Percentiles rank a stretch among this genome's conserved stretches.
Conservation (phyloP, 192 early-diverging fungal species). For the Coemansia sp. region DNA sequence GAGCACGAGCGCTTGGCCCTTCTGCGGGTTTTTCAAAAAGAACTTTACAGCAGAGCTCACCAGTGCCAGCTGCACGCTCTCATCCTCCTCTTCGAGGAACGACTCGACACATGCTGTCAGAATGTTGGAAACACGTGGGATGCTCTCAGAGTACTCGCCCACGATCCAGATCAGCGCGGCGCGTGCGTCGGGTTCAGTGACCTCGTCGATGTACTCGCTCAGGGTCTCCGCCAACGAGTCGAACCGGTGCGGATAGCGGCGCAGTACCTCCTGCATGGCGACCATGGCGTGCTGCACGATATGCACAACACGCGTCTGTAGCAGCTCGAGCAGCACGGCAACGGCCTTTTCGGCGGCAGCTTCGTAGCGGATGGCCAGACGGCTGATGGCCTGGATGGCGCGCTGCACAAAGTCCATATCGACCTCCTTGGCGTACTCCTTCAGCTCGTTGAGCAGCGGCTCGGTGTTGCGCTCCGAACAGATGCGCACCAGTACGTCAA, state of each 20-base stretch:
- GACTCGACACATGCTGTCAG: slow-evolving; percentile 75
- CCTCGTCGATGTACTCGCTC: slow-evolving; percentile 84
- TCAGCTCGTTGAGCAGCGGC: slow-evolving; percentile 87
- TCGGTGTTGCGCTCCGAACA: slow-evolving; percentile 84
- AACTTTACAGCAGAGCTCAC: slow-evolving; percentile 89
- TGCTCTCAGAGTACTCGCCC: slow-evolving; percentile 91
- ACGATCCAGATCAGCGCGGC: slow-evolving; percentile 93
- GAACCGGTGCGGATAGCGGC: slow-evolving; percentile 88
- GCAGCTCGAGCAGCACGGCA: slow-evolving; percentile 82
- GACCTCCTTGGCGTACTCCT: slow-evolving; percentile 96
- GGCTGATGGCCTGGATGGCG: slow-evolving; percentile 85
- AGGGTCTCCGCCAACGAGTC: slow-evolving; percentile 81
- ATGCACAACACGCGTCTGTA: slow-evolving; percentile 85
- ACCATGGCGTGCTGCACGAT: slow-evolving; percentile 90
- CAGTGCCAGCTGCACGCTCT: slow-evolving; percentile 86
- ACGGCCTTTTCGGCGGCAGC: slow-evolving; percentile 82
- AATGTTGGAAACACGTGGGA: slow-evolving; percentile 78
- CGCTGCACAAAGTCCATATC: slow-evolving; percentile 95
- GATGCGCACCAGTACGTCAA: slow-evolving; percentile 90
- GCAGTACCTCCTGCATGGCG: slow-evolving; percentile 93
- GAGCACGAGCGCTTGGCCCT: slow-evolving; percentile 84
- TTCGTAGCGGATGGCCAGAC: slow-evolving; percentile 89
- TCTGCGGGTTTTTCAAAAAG: slow-evolving; percentile 86
- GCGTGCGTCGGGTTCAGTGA: slow-evolving; percentile 89
- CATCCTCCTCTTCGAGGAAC: slow-evolving; percentile 79